Evolutionary conservation across 2,329 filamentous ascomycete genomes (phyloP), one percentile per base, ranked within the genome.

Genomic region (Fusarium goolgardi): DNA sequence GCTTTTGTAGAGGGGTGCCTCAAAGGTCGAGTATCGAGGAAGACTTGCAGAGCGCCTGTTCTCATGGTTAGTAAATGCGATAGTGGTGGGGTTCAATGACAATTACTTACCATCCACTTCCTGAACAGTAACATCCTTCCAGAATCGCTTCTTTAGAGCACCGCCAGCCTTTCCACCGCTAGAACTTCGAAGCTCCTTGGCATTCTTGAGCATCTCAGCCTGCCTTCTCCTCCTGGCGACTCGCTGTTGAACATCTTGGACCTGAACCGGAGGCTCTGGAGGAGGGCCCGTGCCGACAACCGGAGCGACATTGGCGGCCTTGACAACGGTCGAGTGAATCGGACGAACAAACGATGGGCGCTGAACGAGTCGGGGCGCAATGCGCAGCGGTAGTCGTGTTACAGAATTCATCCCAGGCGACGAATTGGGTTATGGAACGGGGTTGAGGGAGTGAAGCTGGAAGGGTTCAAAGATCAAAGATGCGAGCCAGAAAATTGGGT

Each of bases 21-120:
- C 63, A 99, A 87, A 6, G 94, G 89, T 27, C 94, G 86, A 25
- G 83, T 79, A 81, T 98, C 96, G 68, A 98, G 89, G 71, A 90
- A 83, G 57, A 98, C 82, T 70, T 88, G 84, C 59, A 84, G 76
- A n/a, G 79, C 73, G 46, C 81, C 83, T 84, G 46, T 43, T 45
- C n/a, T 16, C 12, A 11, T 34, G 6, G n/a, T 73, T 15, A 74
- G 63, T 7, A 44, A 12, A 55, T 25, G 15, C 18, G n/a, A 16
- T 35, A 15, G 44, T 31, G 15, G 59, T 12, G 49, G 46, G 49
- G 41, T 55, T 35, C 21, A 29, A 25, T 27, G 16, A 29, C 25
- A 11, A 58, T 29, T 37, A 69, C 79, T 58, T 81, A 91, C 90
- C 90, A 67, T 89, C 82, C 12, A 85, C 85, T 75, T 91, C 87